Base-by-base conservation (phyloP, 768 basidiomycete species). In the Amyloporia xantha region DNA sequence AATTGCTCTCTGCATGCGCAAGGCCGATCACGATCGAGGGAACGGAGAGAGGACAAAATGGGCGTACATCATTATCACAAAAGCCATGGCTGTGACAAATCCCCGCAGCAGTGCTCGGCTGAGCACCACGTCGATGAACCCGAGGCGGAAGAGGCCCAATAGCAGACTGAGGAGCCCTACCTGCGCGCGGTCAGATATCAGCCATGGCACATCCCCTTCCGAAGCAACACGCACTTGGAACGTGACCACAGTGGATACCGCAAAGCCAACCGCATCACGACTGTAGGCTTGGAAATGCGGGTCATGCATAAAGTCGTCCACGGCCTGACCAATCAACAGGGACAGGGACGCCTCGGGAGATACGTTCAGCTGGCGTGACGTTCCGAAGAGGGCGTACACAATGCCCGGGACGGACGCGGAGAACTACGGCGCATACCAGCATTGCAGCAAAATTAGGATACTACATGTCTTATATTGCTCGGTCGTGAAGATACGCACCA, bases 71-170 rank as follows among this genome's bases (percentile, higher is more conserved):
- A 85, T 73, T 58, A 97, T 94, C 37, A 97, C 84, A 5, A 86
- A 75, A 1, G 86, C 89, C 23, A 93, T 76, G 13, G 92, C 91
- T 1, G 84, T 82, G 39, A 95, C 78, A 62, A 95, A 94, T 2
- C 93, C 93, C 24, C 89, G 78, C 47, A 95, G 73, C 12, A 95
- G 73, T 3, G 92, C 90, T 45, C 91, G 82, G 58, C 89, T 91
- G 24, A 97, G 76, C 4, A 95, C 87, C 11, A 95, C 93, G 62
- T 97, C 94, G 46, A 95, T 80, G 66, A 95, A 95, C 2, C 93
- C 92, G 9, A 97, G 72, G 21, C 91, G 77, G 62, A 94, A 84
- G 58, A 95, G 78, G 2, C 94, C 94, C 25, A 96, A 74, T 21
- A 87, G 63, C 51, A 90, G 91, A 1, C 91, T 84, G 54, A 96